phyloP scores from a whole-genome alignment of 306 rosid species.

The Argentina anserina region DNA sequence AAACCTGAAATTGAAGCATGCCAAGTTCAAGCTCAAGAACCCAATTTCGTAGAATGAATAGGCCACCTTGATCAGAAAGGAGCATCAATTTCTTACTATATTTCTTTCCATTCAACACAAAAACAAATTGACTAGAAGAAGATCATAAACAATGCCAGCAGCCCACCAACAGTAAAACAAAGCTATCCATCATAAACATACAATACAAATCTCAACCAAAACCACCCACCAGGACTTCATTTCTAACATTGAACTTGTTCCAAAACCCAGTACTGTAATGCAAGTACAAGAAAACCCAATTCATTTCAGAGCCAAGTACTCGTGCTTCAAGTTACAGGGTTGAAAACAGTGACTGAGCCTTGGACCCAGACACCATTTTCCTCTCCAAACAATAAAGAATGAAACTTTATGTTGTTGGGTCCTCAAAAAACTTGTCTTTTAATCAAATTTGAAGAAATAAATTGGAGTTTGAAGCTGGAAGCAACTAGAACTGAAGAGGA shows the following conservation, averaged over 20 bases:
- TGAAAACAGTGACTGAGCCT: conserved; percentile 22
- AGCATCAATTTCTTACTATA: neutral
- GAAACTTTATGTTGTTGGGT: neutral
- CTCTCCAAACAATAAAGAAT: neutral
- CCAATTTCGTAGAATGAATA: neutral
- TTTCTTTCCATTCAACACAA: neutral
- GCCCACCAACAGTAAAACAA: neutral
- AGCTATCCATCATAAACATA: neutral
- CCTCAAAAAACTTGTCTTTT: neutral
- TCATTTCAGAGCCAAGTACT: neutral
- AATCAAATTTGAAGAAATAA: neutral
- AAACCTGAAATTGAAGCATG: neutral
- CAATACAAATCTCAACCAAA: neutral
- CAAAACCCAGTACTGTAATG: neutral
- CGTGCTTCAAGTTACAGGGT: conserved; percentile 7
- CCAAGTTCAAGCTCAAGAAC: neutral
- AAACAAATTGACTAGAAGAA: neutral
- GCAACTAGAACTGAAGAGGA: neutral
- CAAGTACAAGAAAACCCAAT: conserved; percentile 8
- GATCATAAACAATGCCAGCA: neutral
- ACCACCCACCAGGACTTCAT: neutral
- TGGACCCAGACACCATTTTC: neutral
- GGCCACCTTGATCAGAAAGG: conserved; percentile 7
- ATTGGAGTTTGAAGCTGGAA: neutral
- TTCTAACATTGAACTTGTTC: neutral